Base-by-base conservation (phyloP, 2,329 filamentous ascomycete species). In the Emericellopsis cladophorae region DNA sequence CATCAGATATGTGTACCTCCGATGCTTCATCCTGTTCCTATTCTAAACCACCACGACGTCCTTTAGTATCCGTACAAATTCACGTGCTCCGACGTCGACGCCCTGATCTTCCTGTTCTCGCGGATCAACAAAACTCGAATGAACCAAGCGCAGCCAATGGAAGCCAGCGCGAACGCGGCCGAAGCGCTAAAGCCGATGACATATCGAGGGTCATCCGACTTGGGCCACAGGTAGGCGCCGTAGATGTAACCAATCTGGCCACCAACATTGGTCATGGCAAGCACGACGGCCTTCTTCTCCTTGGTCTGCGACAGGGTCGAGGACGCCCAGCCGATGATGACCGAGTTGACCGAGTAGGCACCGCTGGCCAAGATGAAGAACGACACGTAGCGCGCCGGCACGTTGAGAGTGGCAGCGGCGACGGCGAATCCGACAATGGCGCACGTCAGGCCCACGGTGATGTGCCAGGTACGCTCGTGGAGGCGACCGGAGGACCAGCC, bases 381-480 rank as follows among this genome's bases (percentile, higher is more conserved):
- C 9, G 37, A 39, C 26, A 39, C 37, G 24, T 29, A 39, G 31
- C 64, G 59, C 4, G 58, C 62, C 5, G 58, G 53, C 0, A 58
- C 58, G 44, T 64, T 62, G 15, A 62, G 45, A 1, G 61, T 62
- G 0, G 57, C 44, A 1, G 58, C 57, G 8, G 62, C 62, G 5
- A 63, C 45, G 2, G 65, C 49, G 34, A 70, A 69, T 2, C 67
- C 67, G 1, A 58, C 51, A 1, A 70, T 52, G 1, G 65, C 63
- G 16, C 60, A 45, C 4, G 54, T 44, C 22, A 70, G 57, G 4
- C 66, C 65, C 2, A 50, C 56, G 0, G 66, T 68, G 35, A 71
- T 69, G 40, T 72, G 67, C 64, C 64, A 70, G 1, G 66, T 68
- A 11, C 67, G 60, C 46, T 72, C 67, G 39, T 69, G 62, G 39